phyloP scores from a whole-genome alignment of 2,329 filamentous ascomycete genomes.

The Fusarium illudens region DNA sequence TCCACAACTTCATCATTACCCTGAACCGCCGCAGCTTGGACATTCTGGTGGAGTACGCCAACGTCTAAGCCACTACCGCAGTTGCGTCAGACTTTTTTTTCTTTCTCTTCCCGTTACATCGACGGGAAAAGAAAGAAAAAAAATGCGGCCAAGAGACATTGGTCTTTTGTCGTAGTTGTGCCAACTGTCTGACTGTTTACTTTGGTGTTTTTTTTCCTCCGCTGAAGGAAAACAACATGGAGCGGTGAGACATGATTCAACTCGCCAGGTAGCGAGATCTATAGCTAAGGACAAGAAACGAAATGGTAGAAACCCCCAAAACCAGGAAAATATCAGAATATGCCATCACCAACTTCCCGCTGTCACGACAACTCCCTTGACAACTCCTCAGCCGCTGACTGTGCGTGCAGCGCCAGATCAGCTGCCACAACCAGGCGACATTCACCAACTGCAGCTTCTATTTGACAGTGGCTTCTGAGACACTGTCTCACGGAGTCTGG shows the following conservation, averaged over 20 bases:
- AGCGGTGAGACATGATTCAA: neutral
- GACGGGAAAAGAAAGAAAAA: neutral
- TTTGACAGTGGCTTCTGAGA: neutral
- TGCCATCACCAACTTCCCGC: neutral
- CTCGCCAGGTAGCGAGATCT: neutral
- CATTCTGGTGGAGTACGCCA: neutral
- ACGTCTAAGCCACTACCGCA: neutral
- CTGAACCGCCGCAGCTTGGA: neutral
- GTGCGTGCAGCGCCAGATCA: neutral
- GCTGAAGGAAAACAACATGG: neutral
- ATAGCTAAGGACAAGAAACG: neutral
- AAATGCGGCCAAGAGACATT: neutral
- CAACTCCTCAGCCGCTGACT: neutral
- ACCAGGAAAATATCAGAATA: neutral
- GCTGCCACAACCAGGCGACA: neutral
- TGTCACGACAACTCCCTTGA: constrained; percentile 17
- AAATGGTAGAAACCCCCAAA: neutral
- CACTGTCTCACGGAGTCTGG: neutral
- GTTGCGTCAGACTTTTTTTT: neutral
- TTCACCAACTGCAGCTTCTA: constrained; percentile 5
- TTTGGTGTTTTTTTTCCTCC: neutral
- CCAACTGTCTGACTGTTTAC: neutral
- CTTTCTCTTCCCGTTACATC: neutral
- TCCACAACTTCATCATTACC: neutral
- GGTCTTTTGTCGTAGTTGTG: neutral